Evolutionary conservation across 2,329 filamentous ascomycete genomes (phyloP), one percentile per base, ranked within the genome.

Genomic region (Chaetomiaceae sp.): DNA sequence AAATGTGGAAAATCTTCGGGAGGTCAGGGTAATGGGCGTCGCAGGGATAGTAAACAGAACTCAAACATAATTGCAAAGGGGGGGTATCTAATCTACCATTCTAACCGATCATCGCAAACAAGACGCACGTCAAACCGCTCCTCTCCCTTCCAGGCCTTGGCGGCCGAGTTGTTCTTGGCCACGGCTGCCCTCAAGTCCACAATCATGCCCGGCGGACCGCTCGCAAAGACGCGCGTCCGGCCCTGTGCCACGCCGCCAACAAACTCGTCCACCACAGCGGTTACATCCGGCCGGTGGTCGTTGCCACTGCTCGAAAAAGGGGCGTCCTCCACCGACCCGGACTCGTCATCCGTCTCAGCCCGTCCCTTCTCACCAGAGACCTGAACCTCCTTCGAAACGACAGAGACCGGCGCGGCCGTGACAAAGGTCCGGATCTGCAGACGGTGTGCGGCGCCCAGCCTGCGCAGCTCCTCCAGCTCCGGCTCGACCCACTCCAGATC

Each of bases 141-240:
- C 19, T 83, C 71, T 0, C 81, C 79, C 48, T 65, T 75, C 81
- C 79, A 83, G 9, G 84, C 79, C 56, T 69, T 74, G 0, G 61
- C 57, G 0, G 72, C 76, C 7, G 72, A 71, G 63, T 83, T 85
- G 35, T 71, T 73, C 7, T 58, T 59, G 1, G 81, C 79, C 4
- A 85, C 78, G 2, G 73, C 73, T 4, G 55, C 64, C 21, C 82
- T 69, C 51, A 85, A 59, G 48, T 82, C 79, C n/a, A 70, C 71
- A 5, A 83, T 74, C 77, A 86, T 82, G 1, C 73, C 70, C 0
- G 73, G 72, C 1, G 82, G 82, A 0, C 82, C 82, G 58, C 81
- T 85, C 0, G 76, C 81, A 60, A 81, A 74, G 0, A 86, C 78
- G 0, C 71, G 69, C 0, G 78, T 81, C 12, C 75, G 66, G 0